Base-by-base conservation (phyloP, 148 eudicot genomes). In the Beta vulgaris region DNA sequence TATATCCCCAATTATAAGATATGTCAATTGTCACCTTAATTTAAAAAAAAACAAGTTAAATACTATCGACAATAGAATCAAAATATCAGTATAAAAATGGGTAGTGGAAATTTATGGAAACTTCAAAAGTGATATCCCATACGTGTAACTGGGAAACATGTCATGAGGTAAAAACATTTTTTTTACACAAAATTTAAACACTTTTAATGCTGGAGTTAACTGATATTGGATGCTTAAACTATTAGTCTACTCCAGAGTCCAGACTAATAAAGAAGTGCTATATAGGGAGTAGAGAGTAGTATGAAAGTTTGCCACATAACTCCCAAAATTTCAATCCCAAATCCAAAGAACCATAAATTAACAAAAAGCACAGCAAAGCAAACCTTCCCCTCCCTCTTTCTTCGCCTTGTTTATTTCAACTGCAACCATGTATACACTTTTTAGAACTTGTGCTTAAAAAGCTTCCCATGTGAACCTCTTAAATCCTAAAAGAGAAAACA, bases 401-500 rank as follows among this genome's bases (percentile, higher is more conserved):
- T 61, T 31, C 3, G 10, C 64, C 49, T 65, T 65, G 46, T 40
- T 58, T 71, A 71, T 40, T 58, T 71, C 63, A 72, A 68, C n/a
- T 73, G 18, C 68, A 57, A 31, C 49, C 74, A 68, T 68, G 61
- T 69, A 69, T 34, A 18, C 69, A 58, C 72, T 51, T 75, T 75
- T 75, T 26, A 68, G 74, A 31, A 75, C 55, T 75, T 69, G 74
- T 48, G 80, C 49, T 69, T 76, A 55, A 53, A 46, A 71, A 78
- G 83, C 67, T 76, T 58, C 77, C 63, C 76, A 82, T 78, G 85
- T 82, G 69, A 81, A 44, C 31, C 73, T 43, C 46, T 43, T 65
- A 75, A 81, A 53, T 71, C 81, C 44, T 46, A 36, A 69, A 63
- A 74, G 34, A 69, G 36, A 77, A 19, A 77, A n/a, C 66, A 68